Evolutionary conservation across 345 rosid genomes (phyloP).

Genomic region (Raphanus raphanistrum): DNA sequence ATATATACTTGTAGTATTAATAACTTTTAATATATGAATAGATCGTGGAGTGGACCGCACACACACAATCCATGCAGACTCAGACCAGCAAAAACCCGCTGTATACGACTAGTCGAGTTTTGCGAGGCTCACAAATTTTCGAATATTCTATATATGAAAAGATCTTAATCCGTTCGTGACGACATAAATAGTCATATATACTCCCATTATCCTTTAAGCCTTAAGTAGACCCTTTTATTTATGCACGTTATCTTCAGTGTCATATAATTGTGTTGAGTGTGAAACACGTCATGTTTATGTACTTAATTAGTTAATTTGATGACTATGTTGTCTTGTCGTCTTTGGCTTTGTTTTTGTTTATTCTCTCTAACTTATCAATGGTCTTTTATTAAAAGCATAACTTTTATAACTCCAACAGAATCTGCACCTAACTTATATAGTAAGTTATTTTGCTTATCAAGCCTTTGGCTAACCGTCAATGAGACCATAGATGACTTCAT

Average conservation of each 20-base stretch:
- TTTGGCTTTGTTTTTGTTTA: background rate
- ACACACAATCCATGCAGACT: constrained; percentile 26
- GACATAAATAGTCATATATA: background rate
- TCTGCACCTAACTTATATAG: background rate
- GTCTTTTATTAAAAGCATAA: background rate
- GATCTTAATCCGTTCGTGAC: background rate
- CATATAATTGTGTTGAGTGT: background rate
- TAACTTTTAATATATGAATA: background rate
- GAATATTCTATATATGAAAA: background rate
- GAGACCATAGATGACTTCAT: background rate
- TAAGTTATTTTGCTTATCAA: background rate
- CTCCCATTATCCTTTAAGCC: constrained; percentile 5
- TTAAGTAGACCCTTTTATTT: background rate
- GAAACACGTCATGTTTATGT: constrained; percentile 13
- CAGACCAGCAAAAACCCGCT: constrained; percentile 22
- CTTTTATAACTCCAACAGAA: background rate
- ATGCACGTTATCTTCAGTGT: background rate
- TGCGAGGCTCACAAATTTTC: constrained; percentile 23
- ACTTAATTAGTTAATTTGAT: background rate
- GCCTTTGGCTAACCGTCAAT: background rate
- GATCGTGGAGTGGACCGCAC: constrained; percentile 35
- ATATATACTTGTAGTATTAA: background rate
- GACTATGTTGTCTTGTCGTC: constrained; percentile 7
- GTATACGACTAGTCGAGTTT: constrained; percentile 6
- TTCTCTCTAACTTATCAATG: background rate